Evolutionary conservation across 768 basidiomycete genomes (phyloP).

Genomic region (Omphalotus guepiniiformis): DNA sequence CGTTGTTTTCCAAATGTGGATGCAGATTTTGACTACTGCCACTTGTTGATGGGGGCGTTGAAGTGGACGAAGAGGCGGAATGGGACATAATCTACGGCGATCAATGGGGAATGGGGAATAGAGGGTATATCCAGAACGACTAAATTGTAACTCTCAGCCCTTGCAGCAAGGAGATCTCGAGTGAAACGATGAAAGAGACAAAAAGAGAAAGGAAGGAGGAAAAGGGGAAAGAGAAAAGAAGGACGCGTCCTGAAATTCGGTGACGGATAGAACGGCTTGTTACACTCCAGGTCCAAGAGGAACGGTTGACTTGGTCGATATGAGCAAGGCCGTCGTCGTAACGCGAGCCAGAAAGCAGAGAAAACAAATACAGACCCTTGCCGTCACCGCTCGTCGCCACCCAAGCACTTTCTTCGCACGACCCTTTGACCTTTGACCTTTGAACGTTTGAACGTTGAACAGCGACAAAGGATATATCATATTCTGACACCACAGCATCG

Average conservation of each 20-base stretch:
- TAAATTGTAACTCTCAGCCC: not conserved
- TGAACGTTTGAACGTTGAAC: too few relatives aligned
- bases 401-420: too few relatives aligned
- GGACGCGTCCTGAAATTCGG: slow-evolving; percentile 8
- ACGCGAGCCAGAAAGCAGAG: slow-evolving; percentile 8
- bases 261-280: slow-evolving; percentile 3
- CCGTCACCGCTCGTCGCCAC: too few relatives aligned
- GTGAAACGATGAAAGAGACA: slow-evolving; percentile 1
- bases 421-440: too few relatives aligned
- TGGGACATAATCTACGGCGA: slow-evolving; percentile 37
- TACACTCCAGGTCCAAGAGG: slow-evolving; percentile 2
- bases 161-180: slow-evolving; percentile 2
- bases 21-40: slow-evolving; percentile 52
- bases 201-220: slow-evolving; percentile 7
- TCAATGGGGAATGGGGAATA: slow-evolving; percentile 3
- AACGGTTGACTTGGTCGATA: not conserved
- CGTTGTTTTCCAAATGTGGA: slow-evolving; percentile 51
- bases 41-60: slow-evolving; percentile 41
- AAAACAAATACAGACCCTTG: too few relatives aligned
- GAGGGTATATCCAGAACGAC: slow-evolving; percentile 9
- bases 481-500: too few relatives aligned
- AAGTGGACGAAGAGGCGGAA: slow-evolving; percentile 45
- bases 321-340: slow-evolving; percentile 4
- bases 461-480: too few relatives aligned
- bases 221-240: slow-evolving; percentile 4